Conservation (phyloP, 352 stramenopile genomes). For the Phytophthora pistaciae region DNA sequence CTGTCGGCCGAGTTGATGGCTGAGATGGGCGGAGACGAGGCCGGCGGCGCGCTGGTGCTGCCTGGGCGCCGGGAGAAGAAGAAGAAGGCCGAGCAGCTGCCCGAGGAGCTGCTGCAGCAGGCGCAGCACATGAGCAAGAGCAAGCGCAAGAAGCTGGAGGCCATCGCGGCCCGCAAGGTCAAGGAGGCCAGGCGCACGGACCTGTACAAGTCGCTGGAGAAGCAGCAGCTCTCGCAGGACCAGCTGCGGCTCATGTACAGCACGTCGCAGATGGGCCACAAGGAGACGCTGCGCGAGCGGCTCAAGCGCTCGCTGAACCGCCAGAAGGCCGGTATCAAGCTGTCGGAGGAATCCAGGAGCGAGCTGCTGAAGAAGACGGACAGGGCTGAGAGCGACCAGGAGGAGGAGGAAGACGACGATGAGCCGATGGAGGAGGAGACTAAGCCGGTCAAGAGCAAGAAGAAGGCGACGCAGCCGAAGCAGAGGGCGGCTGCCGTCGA, state of each 20-base stretch:
- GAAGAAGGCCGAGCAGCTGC: conserved; percentile 55
- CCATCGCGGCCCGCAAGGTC: conserved; percentile 76
- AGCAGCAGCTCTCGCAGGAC: conserved; percentile 62
- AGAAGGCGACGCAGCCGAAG: conserved; percentile 21
- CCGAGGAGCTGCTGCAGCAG: conserved; percentile 69
- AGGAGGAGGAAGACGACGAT: conserved; percentile 30
- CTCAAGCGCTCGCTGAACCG: conserved; percentile 83
- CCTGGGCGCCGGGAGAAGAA: conserved; percentile 61
- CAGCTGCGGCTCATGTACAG: conserved; percentile 82
- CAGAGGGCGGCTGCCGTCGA: conserved; percentile 10
- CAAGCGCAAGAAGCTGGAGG: conserved; percentile 87
- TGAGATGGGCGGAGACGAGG: conserved; percentile 67
- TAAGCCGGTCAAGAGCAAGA: conserved; percentile 29
- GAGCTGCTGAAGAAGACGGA: conserved; percentile 70
- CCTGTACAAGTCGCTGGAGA: conserved; percentile 83
- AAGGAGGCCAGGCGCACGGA: conserved; percentile 80
- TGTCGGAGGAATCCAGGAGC: conserved; percentile 54
- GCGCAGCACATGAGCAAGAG: conserved; percentile 79
- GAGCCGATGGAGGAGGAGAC: conserved; percentile 21
- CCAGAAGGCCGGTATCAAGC: conserved; percentile 74
- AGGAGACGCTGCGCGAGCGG: conserved; percentile 81
- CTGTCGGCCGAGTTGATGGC: conserved; percentile 73
- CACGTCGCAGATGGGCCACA: conserved; percentile 82
- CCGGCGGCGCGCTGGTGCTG: conserved; percentile 70
- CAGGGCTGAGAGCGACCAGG: conserved; percentile 17